Percentiles rank a stretch among this genome's conserved stretches.
phyloP scores from a whole-genome alignment of 2,329 filamentous ascomycete species.

The Penicillium palitans region DNA sequence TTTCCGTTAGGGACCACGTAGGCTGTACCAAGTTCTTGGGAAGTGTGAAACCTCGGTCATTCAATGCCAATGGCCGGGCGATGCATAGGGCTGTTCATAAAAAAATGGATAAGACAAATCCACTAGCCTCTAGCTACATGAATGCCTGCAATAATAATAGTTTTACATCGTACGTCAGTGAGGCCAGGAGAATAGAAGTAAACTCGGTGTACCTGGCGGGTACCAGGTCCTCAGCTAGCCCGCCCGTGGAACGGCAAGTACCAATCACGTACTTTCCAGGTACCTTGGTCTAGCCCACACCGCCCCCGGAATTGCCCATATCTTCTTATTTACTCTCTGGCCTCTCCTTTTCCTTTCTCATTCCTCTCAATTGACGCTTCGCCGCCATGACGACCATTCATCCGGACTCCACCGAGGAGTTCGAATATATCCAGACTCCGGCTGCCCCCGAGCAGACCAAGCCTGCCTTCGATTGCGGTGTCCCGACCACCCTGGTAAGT shows the following conservation, averaged over 20 bases:
- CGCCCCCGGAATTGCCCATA: slow-evolving; percentile 24
- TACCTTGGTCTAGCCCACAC: slow-evolving; percentile 15
- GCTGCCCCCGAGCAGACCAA: slow-evolving; percentile 54
- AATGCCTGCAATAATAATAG: not conserved
- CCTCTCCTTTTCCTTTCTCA: slow-evolving; percentile 23
- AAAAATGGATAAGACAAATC: not conserved
- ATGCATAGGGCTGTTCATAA: not conserved
- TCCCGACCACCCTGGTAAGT: slow-evolving; percentile 61
- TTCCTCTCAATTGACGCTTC: slow-evolving; percentile 30
- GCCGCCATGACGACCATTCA: slow-evolving; percentile 43
- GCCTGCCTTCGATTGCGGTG: slow-evolving; percentile 58
- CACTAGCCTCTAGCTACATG: not conserved
- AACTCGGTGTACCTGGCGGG: slow-evolving; percentile 7
- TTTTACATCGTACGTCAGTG: not conserved
- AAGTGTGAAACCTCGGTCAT: not conserved
- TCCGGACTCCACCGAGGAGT: slow-evolving; percentile 50
- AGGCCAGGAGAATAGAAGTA: not conserved
- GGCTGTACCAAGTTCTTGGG: not conserved
- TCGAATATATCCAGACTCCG: slow-evolving; percentile 61
- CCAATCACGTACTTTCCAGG: slow-evolving; percentile 11
- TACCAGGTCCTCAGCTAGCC: slow-evolving; percentile 7
- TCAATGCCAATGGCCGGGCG: not conserved
- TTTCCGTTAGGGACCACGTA: slow-evolving; percentile 9
- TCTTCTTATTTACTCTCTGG: slow-evolving; percentile 23
- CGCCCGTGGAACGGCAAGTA: slow-evolving; percentile 12